Evolutionary conservation across 139 green algal species (phyloP).

Genomic region (Dunaliella sp.): DNA sequence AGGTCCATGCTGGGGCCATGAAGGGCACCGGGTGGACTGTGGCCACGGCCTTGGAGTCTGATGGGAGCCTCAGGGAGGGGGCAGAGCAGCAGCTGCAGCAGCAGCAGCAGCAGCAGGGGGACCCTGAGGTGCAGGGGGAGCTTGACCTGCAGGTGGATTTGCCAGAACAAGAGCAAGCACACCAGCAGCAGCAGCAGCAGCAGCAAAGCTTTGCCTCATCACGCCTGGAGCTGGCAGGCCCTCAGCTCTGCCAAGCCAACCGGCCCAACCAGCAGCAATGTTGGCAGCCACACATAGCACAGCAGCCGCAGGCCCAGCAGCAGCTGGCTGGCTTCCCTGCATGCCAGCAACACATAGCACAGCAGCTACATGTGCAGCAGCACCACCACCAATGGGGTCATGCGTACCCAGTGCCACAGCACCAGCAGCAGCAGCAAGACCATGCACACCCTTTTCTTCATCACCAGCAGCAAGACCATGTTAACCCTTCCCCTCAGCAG

Average conservation of each 20-base stretch:
- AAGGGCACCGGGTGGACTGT: background rate
- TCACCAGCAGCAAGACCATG: background rate
- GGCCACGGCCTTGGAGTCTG: background rate
- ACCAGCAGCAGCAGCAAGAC: background rate
- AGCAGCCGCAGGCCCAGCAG: background rate
- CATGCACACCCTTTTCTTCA: background rate
- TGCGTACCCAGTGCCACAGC: background rate
- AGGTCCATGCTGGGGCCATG: background rate
- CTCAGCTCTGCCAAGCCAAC: background rate
- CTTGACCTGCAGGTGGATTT: no score
- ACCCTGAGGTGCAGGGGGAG: no score
- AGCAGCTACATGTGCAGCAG: background rate
- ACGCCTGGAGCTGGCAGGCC: background rate
- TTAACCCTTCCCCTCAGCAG: background rate
- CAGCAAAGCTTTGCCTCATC: background rate
- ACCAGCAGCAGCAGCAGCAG: background rate
- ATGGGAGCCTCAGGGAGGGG: background rate
- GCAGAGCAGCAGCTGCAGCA: slow-evolving; percentile 1
- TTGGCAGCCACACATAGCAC: background rate
- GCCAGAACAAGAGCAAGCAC: background rate
- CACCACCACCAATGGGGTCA: background rate
- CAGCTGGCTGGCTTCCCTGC: no score
- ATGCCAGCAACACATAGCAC: no score
- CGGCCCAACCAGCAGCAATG: background rate
- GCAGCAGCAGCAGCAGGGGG: slow-evolving; percentile 11